Evolutionary conservation across 495 filamentous ascomycete species (phyloP), one percentile per base, ranked within the genome.

Genomic region (Astrothelium macrocarpum): DNA sequence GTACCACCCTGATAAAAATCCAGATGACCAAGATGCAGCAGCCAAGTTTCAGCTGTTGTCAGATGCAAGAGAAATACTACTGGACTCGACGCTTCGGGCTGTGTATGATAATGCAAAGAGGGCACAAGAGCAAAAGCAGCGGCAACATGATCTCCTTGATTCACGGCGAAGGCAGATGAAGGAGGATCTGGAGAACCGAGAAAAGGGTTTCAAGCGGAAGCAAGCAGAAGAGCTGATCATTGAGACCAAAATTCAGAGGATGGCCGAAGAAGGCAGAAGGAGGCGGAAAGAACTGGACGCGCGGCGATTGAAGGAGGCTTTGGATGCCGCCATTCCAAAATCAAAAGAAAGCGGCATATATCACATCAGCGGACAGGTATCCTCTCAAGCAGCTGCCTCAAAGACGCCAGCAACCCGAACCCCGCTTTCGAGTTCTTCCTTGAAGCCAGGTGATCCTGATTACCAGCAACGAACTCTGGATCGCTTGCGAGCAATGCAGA

Each of bases 1-100:
- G 73, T 90, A 90, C 72, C 94, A 98, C 73, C 94, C 94, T 11
- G 93, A 95, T 79, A 88, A 87, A 76, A 82, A 87, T 70, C 74
- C 80, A 43, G 82, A 81, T 69, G 78, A 84, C 34, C 70, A 76
- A 11, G 78, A 77, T 43, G 85, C 85, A 32, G 80, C 84, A 64
- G 86, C 88, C 63, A 88, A 84, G 69, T 92, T 91, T 72, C 85
- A 90, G 68, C 78, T 85, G n/a, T 78, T 90, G 18, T 82, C 84
- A 56, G 84, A 88, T 66, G 88, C 86, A 36, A 80, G 87, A 76
- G 87, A 90, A 76, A 81, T 91, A 0, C 81, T 91, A 45, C 82
- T 80, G 1, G 85, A 90, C 66, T 76, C 84, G 0, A 76, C 78
- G 0, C 74, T 84, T 9, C 82, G 84, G 32, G 78, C 81, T 62